Base-by-base conservation (phyloP, 371 early-diverging fungal genomes). In the Capniomyces stellatus region DNA sequence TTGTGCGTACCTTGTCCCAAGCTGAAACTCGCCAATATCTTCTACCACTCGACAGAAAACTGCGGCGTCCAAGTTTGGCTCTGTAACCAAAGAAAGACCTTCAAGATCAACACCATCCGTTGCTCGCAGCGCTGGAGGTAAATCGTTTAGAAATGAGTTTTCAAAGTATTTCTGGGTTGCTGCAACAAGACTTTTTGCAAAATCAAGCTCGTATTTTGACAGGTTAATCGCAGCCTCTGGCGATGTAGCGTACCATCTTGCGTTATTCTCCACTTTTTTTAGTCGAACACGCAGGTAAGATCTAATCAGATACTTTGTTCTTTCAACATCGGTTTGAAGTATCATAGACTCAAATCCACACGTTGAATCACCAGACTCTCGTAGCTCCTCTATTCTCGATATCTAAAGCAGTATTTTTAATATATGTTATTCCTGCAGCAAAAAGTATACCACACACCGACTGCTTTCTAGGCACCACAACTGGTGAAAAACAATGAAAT, bases 291-390 rank as follows among this genome's bases (percentile, higher is more conserved):
- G 59, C 42, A 87, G 60, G 63, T 88, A 87, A 52, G 79, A 78
- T 50, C 79, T 69, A 2, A 90, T 58, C 0, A 88, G 54, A 62
- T 78, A 90, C 61, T 82, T 83, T 39, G 87, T 72, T 12, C 89
- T 72, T 61, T 90, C 89, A 25, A 87, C 74, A 60, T 90, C 91
- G 40, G 82, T 83, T 56, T 81, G 78, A 51, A 78, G 78, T 13
- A 89, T 54, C 58, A 82, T 78, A 18, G 71, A 70, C 0, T 76
- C 60, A 43, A 85, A 66, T 27, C 61, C 60, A 21, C 35, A 52
- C 29, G 64, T 64, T 18, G 59, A 18, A 54, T 54, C 44, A 6
- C 54, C 54, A 24, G 6, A 27, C 21, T 54, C 41, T 29, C 54
- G 3, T 3, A 54, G 29, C 21, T 54, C 54, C 30, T 54, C 48